Conservation (phyloP, 805 yeast species). For the Teunomyces barrocoloradensis region DNA sequence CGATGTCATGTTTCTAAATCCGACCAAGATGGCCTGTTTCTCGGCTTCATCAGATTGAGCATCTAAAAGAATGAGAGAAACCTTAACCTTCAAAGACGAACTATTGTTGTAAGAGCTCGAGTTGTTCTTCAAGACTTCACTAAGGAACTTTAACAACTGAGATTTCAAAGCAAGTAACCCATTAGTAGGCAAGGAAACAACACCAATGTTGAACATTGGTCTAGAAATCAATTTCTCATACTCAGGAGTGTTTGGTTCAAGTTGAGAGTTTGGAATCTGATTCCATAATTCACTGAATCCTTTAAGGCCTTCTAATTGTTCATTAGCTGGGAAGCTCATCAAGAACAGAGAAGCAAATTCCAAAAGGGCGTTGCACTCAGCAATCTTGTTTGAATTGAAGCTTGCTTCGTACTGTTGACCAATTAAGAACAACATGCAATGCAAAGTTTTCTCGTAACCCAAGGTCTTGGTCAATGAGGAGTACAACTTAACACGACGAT, state of each 20-base stretch:
- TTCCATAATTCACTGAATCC: conserved; percentile 54
- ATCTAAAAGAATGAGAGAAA: conserved; percentile 52
- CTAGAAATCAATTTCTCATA: conserved; percentile 44
- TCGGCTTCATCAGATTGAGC: conserved; percentile 26
- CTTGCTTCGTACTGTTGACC: conserved; percentile 69
- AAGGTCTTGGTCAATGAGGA: conserved; percentile 74
- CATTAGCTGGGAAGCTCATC: conserved; percentile 62
- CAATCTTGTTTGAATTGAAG: conserved; percentile 49
- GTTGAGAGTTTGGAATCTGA: conserved; percentile 39
- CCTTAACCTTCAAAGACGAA: conserved; percentile 46
- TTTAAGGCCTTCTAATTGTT: conserved; percentile 58
- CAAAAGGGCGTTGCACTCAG: conserved; percentile 64
- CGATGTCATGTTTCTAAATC: conserved; percentile 33
- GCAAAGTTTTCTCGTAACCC: conserved; percentile 64
- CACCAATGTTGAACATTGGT: conserved; percentile 61
- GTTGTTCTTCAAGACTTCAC: conserved; percentile 41
- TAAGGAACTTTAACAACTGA: conserved; percentile 55
- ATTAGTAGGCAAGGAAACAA: conserved; percentile 47
- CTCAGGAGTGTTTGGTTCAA: conserved; percentile 39
- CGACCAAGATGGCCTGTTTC: conserved; percentile 29
- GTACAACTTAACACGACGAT: conserved; percentile 85
- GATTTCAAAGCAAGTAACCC: conserved; percentile 51
- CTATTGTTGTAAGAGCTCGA: conserved; percentile 18
- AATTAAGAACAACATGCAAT: conserved; percentile 70
- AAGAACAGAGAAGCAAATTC: conserved; percentile 74